These are phyloP conservation scores for Globisporangium rhizosaccharum DNA, from an alignment of 352 stramenopile genomes.

Conservation along the genomic window DNA sequence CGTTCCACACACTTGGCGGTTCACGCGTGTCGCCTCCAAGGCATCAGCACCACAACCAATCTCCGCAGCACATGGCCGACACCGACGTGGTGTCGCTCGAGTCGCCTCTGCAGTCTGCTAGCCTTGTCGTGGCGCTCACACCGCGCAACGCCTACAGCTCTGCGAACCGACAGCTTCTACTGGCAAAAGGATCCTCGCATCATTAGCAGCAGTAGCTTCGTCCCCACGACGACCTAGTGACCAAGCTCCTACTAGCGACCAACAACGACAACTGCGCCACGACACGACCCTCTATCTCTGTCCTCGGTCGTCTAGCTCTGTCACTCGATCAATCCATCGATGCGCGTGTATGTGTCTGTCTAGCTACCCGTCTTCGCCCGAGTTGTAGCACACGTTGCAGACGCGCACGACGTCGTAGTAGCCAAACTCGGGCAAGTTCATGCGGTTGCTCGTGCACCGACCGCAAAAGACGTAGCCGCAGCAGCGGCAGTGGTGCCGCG, in stretches of 20 bases:
- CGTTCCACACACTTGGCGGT: background rate
- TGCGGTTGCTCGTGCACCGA: slow-evolving; percentile 74
- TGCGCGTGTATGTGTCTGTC: background rate
- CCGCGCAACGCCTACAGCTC: slow-evolving; percentile 46
- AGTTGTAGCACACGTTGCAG: slow-evolving; percentile 78
- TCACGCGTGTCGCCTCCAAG: background rate
- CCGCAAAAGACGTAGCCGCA: slow-evolving; percentile 84
- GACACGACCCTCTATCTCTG: background rate
- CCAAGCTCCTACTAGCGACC: too few relatives aligned
- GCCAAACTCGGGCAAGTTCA: slow-evolving; percentile 83
- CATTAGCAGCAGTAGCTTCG: background rate
- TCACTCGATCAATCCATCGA: too few relatives aligned
- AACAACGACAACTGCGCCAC: too few relatives aligned
- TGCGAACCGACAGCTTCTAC: slow-evolving; percentile 31
- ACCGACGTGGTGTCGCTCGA: slow-evolving; percentile 3
- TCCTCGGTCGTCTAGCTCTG: background rate
- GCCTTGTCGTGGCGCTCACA: slow-evolving; percentile 32
- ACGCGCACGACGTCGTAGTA: slow-evolving; percentile 86
- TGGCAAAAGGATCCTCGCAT: slow-evolving; percentile 8
- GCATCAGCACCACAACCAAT: background rate
- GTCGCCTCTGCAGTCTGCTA: slow-evolving; percentile 16
- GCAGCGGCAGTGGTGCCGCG: slow-evolving; percentile 78
- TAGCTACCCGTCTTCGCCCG: slow-evolving; percentile 44
- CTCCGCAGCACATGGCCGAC: background rate
- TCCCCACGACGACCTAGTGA: too few relatives aligned